These are phyloP conservation scores for Verticillium isaacii DNA, from an alignment of 2,329 filamentous ascomycete species.

Conservation along the genomic window DNA sequence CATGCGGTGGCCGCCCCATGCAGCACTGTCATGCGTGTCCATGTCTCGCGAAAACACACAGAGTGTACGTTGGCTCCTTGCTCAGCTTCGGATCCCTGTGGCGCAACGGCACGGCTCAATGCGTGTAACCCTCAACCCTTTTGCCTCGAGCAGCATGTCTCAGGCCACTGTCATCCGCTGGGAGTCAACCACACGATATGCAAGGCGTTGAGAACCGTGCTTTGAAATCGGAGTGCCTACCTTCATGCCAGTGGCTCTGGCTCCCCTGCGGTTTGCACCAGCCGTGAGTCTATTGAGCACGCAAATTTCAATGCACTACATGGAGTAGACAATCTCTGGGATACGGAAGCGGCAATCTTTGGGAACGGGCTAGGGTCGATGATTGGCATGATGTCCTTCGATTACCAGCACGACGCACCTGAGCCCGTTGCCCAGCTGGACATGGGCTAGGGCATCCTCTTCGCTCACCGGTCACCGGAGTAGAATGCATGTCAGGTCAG, in stretches of 20 bases:
- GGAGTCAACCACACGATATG: background rate
- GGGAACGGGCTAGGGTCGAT: too few relatives aligned
- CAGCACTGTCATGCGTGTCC: background rate
- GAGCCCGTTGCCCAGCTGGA: background rate
- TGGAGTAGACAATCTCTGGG: too few relatives aligned
- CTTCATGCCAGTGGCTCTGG: too few relatives aligned
- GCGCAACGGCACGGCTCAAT: background rate
- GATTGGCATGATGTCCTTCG: background rate
- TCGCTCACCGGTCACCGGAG: background rate
- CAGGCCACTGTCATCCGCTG: background rate
- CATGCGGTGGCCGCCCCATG: background rate
- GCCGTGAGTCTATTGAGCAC: too few relatives aligned
- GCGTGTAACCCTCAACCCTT: background rate
- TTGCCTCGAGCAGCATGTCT: background rate
- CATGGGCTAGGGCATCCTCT: background rate
- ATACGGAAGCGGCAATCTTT: too few relatives aligned
- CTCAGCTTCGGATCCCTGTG: background rate
- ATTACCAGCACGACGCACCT: background rate
- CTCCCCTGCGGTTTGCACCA: too few relatives aligned
- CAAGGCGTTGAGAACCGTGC: background rate
- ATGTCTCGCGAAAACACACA: background rate
- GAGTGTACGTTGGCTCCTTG: background rate
- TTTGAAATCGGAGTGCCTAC: too few relatives aligned
- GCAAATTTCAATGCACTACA: too few relatives aligned
- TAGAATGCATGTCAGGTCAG: background rate